phyloP scores from a whole-genome alignment of 306 rosid species.

The Trifolium pratense region DNA sequence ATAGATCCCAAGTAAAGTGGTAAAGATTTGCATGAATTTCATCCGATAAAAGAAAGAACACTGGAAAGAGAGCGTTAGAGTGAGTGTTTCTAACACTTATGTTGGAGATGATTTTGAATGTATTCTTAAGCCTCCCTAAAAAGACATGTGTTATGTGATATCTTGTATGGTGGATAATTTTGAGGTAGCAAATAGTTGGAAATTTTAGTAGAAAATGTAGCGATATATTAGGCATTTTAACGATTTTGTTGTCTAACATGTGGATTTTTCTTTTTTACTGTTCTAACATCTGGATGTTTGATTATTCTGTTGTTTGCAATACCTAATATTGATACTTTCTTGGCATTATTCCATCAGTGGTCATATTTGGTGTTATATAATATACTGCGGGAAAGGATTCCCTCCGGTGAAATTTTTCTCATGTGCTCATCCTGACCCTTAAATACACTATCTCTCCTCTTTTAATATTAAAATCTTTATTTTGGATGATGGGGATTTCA shows the following conservation, averaged over 20 bases:
- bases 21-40: background rate
- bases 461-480: no score
- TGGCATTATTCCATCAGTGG: background rate
- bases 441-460: no score
- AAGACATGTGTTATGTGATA: conserved; percentile 26
- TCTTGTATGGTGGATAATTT: conserved; percentile 40
- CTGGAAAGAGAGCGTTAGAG: background rate
- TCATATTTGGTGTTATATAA: background rate
- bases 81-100: conserved; percentile 1
- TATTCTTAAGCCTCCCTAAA: conserved; percentile 44
- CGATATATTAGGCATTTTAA: conserved; percentile 45
- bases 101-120: conserved; percentile 39
- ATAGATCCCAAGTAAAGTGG: background rate
- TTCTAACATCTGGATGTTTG: conserved; percentile 34
- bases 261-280: no score
- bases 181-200: conserved; percentile 44
- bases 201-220: conserved; percentile 48
- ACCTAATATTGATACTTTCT: conserved; percentile 2
- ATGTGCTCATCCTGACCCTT: no score
- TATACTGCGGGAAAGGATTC: no score
- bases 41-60: background rate
- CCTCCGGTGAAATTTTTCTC: no score
- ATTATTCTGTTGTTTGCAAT: background rate
- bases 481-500: no score
- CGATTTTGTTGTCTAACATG: conserved; percentile 30